phyloP scores from a whole-genome alignment of 805 yeast genomes.

The Spathaspora boniae region DNA sequence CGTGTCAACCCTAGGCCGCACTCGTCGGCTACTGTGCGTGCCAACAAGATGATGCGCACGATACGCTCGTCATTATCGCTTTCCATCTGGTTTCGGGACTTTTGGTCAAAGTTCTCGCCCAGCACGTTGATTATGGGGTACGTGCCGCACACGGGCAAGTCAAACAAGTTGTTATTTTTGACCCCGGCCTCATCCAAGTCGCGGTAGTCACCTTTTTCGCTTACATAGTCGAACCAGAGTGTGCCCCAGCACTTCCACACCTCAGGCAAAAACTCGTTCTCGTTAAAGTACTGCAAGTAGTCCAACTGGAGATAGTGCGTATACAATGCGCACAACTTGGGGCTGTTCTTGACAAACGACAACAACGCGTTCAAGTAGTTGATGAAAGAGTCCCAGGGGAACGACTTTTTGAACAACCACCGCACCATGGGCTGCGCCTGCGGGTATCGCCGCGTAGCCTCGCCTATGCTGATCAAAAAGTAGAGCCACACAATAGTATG shows the following conservation, averaged over 20 bases:
- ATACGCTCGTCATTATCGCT: conserved; percentile 50
- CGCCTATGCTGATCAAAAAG: conserved; percentile 62
- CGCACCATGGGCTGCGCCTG: conserved; percentile 44
- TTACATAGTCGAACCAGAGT: conserved; percentile 67
- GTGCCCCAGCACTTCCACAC: conserved; percentile 87
- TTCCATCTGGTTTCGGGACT: conserved; percentile 24
- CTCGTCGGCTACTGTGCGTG: conserved; percentile 48
- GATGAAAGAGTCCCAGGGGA: conserved; percentile 69
- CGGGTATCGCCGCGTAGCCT: conserved; percentile 47
- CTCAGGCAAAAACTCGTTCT: conserved; percentile 65
- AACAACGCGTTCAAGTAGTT: conserved; percentile 61
- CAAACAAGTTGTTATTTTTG: conserved; percentile 50
- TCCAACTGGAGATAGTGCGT: conserved; percentile 24
- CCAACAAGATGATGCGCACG: conserved; percentile 48
- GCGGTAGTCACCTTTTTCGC: conserved; percentile 50
- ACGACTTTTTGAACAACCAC: conserved; percentile 49
- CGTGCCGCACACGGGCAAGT: conserved; percentile 63
- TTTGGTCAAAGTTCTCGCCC: conserved; percentile 9
- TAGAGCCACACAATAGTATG: conserved; percentile 78
- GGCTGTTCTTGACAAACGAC: conserved; percentile 24
- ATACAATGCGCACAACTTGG: conserved; percentile 20
- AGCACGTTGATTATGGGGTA: conserved; percentile 24
- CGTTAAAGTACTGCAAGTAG: conserved; percentile 47
- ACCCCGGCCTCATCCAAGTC: conserved; percentile 55
- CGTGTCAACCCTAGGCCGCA: conserved; percentile 55